Evolutionary conservation across 2,329 filamentous ascomycete species (phyloP).

Genomic region (Colletotrichum phormii): DNA sequence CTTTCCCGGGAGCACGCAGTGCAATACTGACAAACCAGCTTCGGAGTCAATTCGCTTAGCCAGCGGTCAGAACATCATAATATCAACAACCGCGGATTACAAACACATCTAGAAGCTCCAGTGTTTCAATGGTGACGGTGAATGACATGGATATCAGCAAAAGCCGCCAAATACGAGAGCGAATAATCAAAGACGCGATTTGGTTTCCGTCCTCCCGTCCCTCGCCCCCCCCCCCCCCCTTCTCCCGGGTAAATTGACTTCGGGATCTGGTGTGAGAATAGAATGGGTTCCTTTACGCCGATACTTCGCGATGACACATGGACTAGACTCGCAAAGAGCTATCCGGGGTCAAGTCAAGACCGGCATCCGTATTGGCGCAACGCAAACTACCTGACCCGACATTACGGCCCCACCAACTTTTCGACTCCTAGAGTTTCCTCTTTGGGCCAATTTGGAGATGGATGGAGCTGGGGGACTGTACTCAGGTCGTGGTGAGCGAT

Average conservation of each 20-base stretch:
- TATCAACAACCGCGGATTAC: neutral
- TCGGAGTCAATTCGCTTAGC: too few species aligned
- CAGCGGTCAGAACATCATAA: neutral
- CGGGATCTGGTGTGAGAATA: neutral
- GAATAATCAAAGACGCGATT: neutral
- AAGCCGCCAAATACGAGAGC: neutral
- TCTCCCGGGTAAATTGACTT: neutral
- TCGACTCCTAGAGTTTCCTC: conserved; percentile 13
- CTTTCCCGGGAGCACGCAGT: neutral
- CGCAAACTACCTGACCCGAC: too few species aligned
- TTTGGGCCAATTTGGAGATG: conserved; percentile 10
- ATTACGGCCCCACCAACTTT: neutral
- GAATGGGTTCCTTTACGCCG: neutral
- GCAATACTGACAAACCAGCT: neutral
- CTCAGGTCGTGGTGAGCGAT: neutral
- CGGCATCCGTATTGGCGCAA: too few species aligned
- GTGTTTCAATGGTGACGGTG: neutral
- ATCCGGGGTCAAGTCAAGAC: too few species aligned
- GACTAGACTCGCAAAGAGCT: too few species aligned
- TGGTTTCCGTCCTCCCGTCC: neutral
- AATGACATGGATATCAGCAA: neutral
- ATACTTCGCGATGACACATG: neutral
- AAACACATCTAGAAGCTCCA: neutral
- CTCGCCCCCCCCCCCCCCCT: too few species aligned
- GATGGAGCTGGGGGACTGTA: neutral